phyloP scores from a whole-genome alignment of 2,329 filamentous ascomycete species.

The Aspergillus hortae region DNA sequence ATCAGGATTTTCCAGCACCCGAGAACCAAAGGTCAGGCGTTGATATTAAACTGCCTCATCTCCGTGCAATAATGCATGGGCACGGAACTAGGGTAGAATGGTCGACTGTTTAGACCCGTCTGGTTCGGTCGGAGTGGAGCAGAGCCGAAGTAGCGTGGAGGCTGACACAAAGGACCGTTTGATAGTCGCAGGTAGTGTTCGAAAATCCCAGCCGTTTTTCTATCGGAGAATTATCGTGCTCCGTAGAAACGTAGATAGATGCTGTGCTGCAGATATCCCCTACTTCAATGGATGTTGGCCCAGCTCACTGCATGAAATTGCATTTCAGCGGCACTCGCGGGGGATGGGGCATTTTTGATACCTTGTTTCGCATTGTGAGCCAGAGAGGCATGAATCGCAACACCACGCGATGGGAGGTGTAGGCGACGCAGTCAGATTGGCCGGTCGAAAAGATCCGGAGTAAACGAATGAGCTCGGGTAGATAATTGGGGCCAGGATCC shows the following conservation, averaged over 20 bases:
- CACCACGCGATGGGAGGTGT: background rate
- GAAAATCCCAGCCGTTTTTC: background rate
- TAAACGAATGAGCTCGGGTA: constrained; percentile 1
- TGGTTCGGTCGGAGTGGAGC: constrained; percentile 12
- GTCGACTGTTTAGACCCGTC: constrained; percentile 12
- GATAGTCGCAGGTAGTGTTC: constrained; percentile 1
- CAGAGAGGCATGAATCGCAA: constrained; percentile 2
- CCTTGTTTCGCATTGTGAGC: background rate
- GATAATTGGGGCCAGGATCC: constrained; percentile 2
- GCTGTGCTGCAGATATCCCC: background rate
- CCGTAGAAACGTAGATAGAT: background rate
- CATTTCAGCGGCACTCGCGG: background rate
- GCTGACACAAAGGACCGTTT: constrained; percentile 16
- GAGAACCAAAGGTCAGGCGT: constrained; percentile 17
- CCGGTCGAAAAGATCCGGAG: constrained; percentile 2
- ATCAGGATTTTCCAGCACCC: constrained; percentile 19
- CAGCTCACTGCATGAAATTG: background rate
- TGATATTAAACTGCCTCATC: constrained; percentile 17
- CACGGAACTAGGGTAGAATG: constrained; percentile 7
- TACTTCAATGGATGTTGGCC: background rate
- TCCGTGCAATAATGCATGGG: constrained; percentile 10
- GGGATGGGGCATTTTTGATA: background rate
- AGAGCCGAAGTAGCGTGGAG: constrained; percentile 14
- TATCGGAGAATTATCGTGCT: background rate
- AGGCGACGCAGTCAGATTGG: constrained; percentile 4